Evolutionary conservation across 805 yeast species (phyloP), one percentile per base, ranked within the genome.

Genomic region (Suhomyces sp.): DNA sequence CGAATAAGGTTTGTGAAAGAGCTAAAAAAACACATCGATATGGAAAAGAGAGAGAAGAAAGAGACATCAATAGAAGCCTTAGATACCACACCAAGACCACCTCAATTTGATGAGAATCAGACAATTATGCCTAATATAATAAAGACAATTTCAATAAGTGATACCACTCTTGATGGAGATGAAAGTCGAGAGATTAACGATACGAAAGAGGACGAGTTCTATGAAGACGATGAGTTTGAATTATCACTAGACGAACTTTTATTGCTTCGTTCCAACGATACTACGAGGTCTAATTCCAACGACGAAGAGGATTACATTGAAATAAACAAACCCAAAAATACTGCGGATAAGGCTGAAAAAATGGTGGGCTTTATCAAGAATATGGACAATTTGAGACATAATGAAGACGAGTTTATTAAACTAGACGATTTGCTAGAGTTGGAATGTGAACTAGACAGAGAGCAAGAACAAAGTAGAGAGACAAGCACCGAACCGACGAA

Each of bases 321-420:
- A 6, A 5, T 41, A 25, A 24, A 49, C 40, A 47, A 25, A 21
- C 17, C 47, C 48, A 15, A 22, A 17, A 35, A 33, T 51, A 12
- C 44, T 13, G 27, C 45, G 21, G 37, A 45, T 27, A 44, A 50
- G 43, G 44, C 48, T 9, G 31, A 24, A 6, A 33, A 44, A 48
- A 13, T 40, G 20, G 60, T 56, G 29, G 54, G 53, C 5, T 67
- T 67, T 54, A 60, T 68, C 15, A 51, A 51, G 12, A 61, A 66
- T 31, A 47, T 66, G 27, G 57, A 60, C 46, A 68, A 69, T 50
- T 48, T 69, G 44, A 52, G 72, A 22, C 73, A 69, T 46, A 69
- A 69, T 49, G 72, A 67, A 5, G 39, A 46, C 15, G 54, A 46
- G 17, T 53, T 50, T 31, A 48, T 50, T 25, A 48, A 46, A 17